Base-by-base conservation (phyloP, 1,284 basidiomycete genomes). In the Singerocomus rubriflavus region DNA sequence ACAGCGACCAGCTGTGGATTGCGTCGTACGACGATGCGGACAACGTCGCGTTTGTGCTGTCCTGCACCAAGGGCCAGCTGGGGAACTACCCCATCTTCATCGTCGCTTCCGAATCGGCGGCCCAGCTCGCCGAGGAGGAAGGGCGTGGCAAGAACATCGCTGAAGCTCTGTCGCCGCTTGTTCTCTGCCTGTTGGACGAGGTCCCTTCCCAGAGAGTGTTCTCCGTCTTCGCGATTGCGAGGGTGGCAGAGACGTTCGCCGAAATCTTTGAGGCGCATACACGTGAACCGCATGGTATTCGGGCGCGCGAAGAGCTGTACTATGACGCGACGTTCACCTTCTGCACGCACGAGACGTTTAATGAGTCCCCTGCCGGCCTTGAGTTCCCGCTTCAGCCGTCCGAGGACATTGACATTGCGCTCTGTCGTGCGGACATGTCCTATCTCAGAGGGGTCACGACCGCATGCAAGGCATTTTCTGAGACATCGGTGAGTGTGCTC, bases 31-130 rank as follows among this genome's bases (percentile, higher is more conserved):
- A 64, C 60, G 10, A 65, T 64, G 0, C 46, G 21, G 26, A 52
- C 35, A 16, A 30, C 41, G 67, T 85, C 46, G 73, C 79, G 33
- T 78, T 85, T 50, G 70, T 88, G 5, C 64, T 86, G 3, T 77
- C 83, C 1, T 80, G 80, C 55, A 82, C 81, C 0, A 64, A 72
- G 25, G 78, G 79, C 0, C 66, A 70, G 3, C 68, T 82, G 31
- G 84, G 77, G 1, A 53, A 68, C 42, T 85, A 87, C 53, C 84
- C 83, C 9, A 60, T 81, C n/a, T 85, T 85, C 65, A 72, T 85
- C 34, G 73, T 72, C 52, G 67, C 75, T 4, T 69, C 73, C 4
- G 63, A 71, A 9, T 67, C 72, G 0, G 52, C 64, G 14, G 35
- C 59, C 8, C 59, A 62, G n/a, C 63, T 77, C 44, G 59, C 42